These are phyloP conservation scores for Exidia glandulosa DNA, from an alignment of 768 basidiomycete species.

Conservation along the genomic window DNA sequence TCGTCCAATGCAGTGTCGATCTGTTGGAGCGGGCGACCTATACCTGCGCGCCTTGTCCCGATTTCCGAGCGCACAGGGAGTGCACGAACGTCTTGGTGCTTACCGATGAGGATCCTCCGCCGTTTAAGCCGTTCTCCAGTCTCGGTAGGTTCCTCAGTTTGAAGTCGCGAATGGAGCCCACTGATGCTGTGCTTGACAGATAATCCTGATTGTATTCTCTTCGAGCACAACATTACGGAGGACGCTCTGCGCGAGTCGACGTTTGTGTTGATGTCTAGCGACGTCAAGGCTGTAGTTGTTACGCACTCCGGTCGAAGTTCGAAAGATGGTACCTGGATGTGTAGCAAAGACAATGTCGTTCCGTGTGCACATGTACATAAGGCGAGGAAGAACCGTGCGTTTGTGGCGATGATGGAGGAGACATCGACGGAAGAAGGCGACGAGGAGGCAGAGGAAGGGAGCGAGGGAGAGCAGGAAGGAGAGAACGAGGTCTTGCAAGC, in stretches of 20 bases:
- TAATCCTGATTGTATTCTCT: not conserved
- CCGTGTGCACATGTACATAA: not conserved
- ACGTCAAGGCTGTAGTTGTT: not conserved
- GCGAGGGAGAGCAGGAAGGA: not conserved
- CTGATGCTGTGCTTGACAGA: no score
- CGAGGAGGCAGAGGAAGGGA: no score
- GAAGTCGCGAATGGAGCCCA: no score
- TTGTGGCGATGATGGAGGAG: not conserved
- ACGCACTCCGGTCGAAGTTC: not conserved
- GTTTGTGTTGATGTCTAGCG: not conserved
- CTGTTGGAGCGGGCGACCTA: not conserved
- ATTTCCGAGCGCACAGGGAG: not conserved
- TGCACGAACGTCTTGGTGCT: not conserved
- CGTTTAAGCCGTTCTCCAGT: not conserved
- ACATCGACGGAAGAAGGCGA: not conserved
- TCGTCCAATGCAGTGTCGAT: not conserved
- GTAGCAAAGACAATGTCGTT: not conserved
- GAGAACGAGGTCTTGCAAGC: not conserved
- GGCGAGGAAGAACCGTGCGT: not conserved
- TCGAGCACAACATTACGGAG: not conserved
- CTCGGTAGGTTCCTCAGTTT: no score
- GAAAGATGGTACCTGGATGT: not conserved
- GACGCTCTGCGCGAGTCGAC: not conserved
- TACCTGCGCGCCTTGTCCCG: not conserved
- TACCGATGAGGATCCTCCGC: not conserved